Percentiles rank a stretch among this genome's conserved stretches.
Evolutionary conservation across 257 asterid species (phyloP).

Genomic region (Solanum etuberosum): DNA sequence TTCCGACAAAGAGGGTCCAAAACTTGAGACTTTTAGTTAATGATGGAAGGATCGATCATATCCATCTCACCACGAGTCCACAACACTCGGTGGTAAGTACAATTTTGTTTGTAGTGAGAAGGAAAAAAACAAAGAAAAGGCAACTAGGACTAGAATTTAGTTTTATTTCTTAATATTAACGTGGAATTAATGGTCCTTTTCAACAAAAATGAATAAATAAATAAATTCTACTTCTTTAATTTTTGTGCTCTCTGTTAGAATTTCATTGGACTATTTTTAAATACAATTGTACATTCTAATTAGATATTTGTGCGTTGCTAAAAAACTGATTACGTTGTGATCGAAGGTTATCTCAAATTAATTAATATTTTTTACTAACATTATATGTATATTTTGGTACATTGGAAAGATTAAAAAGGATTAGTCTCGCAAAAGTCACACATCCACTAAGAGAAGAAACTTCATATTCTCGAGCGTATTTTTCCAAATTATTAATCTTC

Average conservation of each 20-base stretch:
- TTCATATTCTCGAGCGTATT: not conserved
- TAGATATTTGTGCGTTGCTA: not conserved
- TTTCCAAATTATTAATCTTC: not conserved
- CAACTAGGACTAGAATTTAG: too few species aligned
- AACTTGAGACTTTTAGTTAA: not conserved
- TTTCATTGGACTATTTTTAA: not conserved
- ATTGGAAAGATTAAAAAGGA: not conserved
- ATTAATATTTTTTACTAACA: not conserved
- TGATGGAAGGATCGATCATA: accelerated
- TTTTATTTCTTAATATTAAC: too few species aligned
- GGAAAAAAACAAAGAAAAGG: too few species aligned
- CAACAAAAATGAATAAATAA: too few species aligned
- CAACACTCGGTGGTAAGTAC: not conserved
- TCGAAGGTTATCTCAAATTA: not conserved
- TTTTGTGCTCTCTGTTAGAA: not conserved
- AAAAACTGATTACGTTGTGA: not conserved
- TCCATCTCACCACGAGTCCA: not conserved
- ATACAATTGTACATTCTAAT: not conserved
- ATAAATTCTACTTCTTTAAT: too few species aligned
- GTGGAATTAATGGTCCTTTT: too few species aligned
- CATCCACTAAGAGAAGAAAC: not conserved
- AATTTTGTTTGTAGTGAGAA: not conserved
- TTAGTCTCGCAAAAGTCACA: not conserved
- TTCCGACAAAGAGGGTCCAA: accelerated
- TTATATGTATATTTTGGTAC: not conserved